Conservation (phyloP, 1,139 yeast genomes). For the Suhomyces bolitotheri region DNA sequence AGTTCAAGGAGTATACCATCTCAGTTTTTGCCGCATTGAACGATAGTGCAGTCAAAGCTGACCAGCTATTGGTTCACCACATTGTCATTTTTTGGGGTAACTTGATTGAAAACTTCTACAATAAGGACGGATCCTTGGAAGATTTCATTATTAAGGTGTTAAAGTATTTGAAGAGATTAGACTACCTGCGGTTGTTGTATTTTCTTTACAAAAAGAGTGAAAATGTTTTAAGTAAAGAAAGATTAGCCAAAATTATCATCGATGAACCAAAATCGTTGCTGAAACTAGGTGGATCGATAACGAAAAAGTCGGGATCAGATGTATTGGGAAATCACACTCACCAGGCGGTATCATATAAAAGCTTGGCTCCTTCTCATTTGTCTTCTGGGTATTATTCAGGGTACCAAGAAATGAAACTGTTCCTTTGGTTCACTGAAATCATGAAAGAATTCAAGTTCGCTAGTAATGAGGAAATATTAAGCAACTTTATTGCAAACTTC, state of each 20-base stretch:
- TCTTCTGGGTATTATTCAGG: constrained; percentile 8
- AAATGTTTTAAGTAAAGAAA: constrained; percentile 9
- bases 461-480: constrained; percentile 16
- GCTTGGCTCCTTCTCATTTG: constrained; percentile 10
- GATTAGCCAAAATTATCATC: constrained; percentile 6
- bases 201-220: constrained; percentile 10
- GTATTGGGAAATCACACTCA: neutral
- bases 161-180: constrained; percentile 10
- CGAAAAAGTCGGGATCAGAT: no score
- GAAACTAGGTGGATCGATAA: neutral
- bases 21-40: constrained; percentile 4
- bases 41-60: constrained; percentile 5
- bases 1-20: constrained; percentile 14
- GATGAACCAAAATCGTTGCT: constrained; percentile 1
- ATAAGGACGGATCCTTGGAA: constrained; percentile 10
- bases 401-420: constrained; percentile 25
- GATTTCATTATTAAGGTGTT: constrained; percentile 12
- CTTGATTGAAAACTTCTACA: constrained; percentile 5
- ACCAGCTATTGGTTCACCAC: constrained; percentile 10
- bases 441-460: constrained; percentile 30
- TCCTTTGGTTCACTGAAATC: constrained; percentile 31
- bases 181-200: constrained; percentile 8
- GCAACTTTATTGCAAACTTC: constrained; percentile 14
- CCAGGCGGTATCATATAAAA: constrained; percentile 10
- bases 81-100: constrained; percentile 12